phyloP scores from a whole-genome alignment of 306 rosid species.

The Biancaea sappan region DNA sequence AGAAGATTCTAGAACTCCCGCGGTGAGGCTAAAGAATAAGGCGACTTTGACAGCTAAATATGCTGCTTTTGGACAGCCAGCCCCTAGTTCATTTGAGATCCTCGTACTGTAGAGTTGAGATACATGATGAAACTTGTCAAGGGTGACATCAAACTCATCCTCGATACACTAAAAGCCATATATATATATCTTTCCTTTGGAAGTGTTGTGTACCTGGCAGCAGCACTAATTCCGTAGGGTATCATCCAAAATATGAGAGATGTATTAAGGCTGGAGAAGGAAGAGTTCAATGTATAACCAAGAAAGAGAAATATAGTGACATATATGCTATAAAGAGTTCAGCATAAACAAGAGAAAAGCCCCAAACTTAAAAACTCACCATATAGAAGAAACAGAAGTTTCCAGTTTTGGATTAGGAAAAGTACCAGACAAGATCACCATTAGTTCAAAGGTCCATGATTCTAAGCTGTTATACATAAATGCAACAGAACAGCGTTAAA shows the following conservation, averaged over 20 bases:
- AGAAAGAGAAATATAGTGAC: not conserved
- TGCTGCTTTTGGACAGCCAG: slow-evolving; percentile 63
- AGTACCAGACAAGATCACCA: slow-evolving; percentile 61
- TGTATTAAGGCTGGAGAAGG: slow-evolving; percentile 42
- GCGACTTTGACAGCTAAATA: slow-evolving; percentile 60
- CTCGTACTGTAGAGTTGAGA: slow-evolving; percentile 53
- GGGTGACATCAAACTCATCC: not conserved
- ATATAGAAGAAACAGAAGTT: slow-evolving; percentile 65
- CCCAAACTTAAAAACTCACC: slow-evolving; percentile 40
- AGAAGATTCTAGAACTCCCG: slow-evolving; percentile 47
- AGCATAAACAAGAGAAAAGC: not conserved
- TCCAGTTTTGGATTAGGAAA: slow-evolving; percentile 62
- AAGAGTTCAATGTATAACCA: slow-evolving; percentile 6
- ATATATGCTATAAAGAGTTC: not conserved
- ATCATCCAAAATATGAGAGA: slow-evolving; percentile 63
- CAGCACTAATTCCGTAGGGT: slow-evolving; percentile 67
- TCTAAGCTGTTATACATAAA: slow-evolving; percentile 55
- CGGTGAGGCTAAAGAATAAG: slow-evolving; percentile 42
- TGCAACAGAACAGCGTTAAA: slow-evolving; percentile 3
- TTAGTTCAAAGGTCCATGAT: slow-evolving; percentile 62
- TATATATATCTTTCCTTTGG: too few relatives aligned
- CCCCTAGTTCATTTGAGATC: slow-evolving; percentile 81
- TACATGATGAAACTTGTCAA: slow-evolving; percentile 5
- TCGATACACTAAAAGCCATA: not conserved
- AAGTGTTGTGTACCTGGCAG: slow-evolving; percentile 56